A percentile compares a stretch with the other conserved stretches of the same genome.
These are phyloP conservation scores for Casuarina equisetifolia DNA, from an alignment of 306 rosid genomes.

Conservation along the genomic window DNA sequence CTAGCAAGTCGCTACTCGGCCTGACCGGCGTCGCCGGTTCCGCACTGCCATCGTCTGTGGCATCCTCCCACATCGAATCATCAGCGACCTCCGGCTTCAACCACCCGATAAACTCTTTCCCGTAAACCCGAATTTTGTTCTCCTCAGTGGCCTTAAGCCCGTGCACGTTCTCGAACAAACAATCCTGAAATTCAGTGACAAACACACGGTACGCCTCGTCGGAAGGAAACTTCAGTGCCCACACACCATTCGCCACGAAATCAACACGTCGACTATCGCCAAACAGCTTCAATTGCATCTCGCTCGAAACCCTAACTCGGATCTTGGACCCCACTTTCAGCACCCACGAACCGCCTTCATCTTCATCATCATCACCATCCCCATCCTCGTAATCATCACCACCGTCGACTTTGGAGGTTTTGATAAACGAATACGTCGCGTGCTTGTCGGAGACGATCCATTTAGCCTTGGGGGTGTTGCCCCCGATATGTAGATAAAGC, in stretches of 20 bases:
- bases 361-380: conserved; percentile 16
- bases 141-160: conserved; percentile 68
- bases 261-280: conserved; percentile 82
- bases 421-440: conserved; percentile 49
- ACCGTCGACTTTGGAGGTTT: conserved; percentile 33
- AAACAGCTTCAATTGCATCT: conserved; percentile 86
- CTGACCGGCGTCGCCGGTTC: conserved; percentile 35
- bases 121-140: conserved; percentile 71
- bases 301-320: conserved; percentile 67
- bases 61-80: conserved; percentile 83
- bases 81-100: conserved; percentile 81
- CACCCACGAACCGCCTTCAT: conserved; percentile 41
- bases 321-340: conserved; percentile 71
- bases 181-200: conserved; percentile 70
- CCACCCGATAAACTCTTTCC: conserved; percentile 91
- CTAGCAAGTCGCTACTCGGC: conserved; percentile 49
- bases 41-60: conserved; percentile 44
- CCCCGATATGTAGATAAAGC: conserved; percentile 90
- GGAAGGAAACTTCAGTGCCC: conserved; percentile 76
- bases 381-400: conserved; percentile 21
- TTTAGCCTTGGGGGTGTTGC: conserved; percentile 75
- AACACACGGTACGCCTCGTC: conserved; percentile 67
- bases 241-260: conserved; percentile 75
- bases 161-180: conserved; percentile 71
- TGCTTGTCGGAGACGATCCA: conserved; percentile 79